These are phyloP conservation scores for Candida labiduridarum DNA, from an alignment of 1,139 yeast genomes.

Conservation along the genomic window DNA sequence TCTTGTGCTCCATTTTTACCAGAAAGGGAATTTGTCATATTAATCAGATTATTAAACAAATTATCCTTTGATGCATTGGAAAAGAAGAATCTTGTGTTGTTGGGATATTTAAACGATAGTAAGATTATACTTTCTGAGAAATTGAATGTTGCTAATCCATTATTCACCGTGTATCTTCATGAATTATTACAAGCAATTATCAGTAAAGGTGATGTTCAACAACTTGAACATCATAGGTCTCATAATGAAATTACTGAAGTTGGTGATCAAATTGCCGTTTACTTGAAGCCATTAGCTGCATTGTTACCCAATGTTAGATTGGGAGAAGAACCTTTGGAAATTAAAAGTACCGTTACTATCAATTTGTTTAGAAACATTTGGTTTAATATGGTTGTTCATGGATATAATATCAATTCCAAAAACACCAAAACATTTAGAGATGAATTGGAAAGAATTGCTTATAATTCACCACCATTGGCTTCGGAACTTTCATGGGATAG, in stretches of 20 bases:
- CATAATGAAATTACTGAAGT: constrained; percentile 77
- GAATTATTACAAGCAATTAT: constrained; percentile 71
- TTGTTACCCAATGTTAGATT: constrained; percentile 63
- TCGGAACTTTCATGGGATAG: constrained; percentile 84
- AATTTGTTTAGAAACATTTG: constrained; percentile 82
- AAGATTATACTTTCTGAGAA: constrained; percentile 55
- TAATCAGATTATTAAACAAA: constrained; percentile 52
- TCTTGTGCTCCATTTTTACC: constrained; percentile 61
- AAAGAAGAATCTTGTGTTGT: constrained; percentile 32
- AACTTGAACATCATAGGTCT: constrained; percentile 77
- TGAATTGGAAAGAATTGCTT: constrained; percentile 73
- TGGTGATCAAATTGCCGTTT: constrained; percentile 65
- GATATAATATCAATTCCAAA: constrained; percentile 66
- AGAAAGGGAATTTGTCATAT: constrained; percentile 58
- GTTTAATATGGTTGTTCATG: constrained; percentile 94
- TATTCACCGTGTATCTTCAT: constrained; percentile 60
- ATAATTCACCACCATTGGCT: constrained; percentile 89
- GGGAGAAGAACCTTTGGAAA: constrained; percentile 36
- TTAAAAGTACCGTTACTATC: constrained; percentile 49
- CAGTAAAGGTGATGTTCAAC: constrained; percentile 81
- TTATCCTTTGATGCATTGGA: constrained; percentile 37
- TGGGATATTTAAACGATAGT: constrained; percentile 46
- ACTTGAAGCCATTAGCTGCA: constrained; percentile 73
- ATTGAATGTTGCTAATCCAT: constrained; percentile 43
- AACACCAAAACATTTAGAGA: constrained; percentile 48